Base-by-base conservation (phyloP, 2,329 filamentous ascomycete species). In the Fusarium sp. region DNA sequence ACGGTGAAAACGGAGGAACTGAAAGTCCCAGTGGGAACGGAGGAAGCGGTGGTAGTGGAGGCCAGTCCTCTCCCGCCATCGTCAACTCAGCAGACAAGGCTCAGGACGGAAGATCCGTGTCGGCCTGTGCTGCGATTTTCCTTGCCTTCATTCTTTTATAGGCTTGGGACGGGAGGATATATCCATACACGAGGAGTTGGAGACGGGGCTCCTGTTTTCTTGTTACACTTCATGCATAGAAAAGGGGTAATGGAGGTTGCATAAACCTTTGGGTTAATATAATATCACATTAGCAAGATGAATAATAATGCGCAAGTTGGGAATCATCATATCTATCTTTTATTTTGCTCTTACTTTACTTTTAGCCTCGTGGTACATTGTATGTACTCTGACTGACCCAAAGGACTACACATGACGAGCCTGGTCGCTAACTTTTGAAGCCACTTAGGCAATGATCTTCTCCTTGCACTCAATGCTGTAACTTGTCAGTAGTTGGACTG, bases 391-490 rank as follows among this genome's bases (percentile, higher is more conserved):
- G 35, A 15, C 20, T 29, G 8, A 33, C 25, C 23, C 36, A 20
- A 20, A 47, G 13, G 18, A 27, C 15, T 25, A 33, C 25, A 27
- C 5, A 14, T 58, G 25, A 4, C 7, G n/a, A 46, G 25, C 20
- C 41, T 49, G 29, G 6, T 27, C 23, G 13, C 14, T 4, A 11
- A 46, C 11, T 14, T 58, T 37, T 29, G 17, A 39, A 39, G 21
- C 13, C 29, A 25, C 20, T 64, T 63, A 63, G 29, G 59, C 60
- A 36, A 63, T 64, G 31, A 63, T 64, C 60, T 63, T 63, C 45
- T 63, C 60, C 51, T 64, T 59, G 20, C 60, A 63, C 59, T 63
- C 60, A 15, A 63, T 63, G n/a, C 60, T 63, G 20, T 13, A 17
- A 2, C 15, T 39, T 29, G 29, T 63, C 8, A 63, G 60, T 41